A percentile compares a stretch with the other conserved stretches of the same genome.
These are phyloP conservation scores for Millerago galiae DNA, from an alignment of 805 yeast genomes.

Conservation along the genomic window DNA sequence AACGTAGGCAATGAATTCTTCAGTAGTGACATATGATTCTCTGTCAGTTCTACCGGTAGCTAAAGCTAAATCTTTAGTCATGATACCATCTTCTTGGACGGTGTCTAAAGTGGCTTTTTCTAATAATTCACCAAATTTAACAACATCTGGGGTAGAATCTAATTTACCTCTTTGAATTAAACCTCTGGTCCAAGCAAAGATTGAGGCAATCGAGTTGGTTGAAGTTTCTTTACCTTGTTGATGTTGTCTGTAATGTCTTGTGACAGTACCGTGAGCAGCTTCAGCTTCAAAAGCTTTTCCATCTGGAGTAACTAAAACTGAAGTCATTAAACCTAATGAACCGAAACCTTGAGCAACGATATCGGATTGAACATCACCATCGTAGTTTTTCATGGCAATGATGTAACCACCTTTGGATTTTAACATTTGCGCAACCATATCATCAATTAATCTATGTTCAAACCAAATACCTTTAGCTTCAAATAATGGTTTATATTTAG, in stretches of 20 bases:
- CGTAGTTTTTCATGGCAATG: constrained; percentile 95
- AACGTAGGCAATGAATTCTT: constrained; percentile 83
- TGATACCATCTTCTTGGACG: constrained; percentile 74
- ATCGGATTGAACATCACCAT: constrained; percentile 96
- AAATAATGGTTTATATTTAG: constrained; percentile 61
- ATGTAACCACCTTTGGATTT: constrained; percentile 93
- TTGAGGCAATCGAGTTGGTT: constrained; percentile 94
- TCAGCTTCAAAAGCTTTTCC: constrained; percentile 93
- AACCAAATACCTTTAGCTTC: constrained; percentile 86
- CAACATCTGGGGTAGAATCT: constrained; percentile 81
- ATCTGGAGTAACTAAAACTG: constrained; percentile 94
- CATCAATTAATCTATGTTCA: constrained; percentile 94
- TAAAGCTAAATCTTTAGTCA: constrained; percentile 95
- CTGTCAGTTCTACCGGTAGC: constrained; percentile 85
- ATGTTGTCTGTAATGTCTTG: constrained; percentile 93
- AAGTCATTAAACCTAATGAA: constrained; percentile 93
- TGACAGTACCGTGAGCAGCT: constrained; percentile 99
- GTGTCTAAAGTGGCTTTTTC: constrained; percentile 85
- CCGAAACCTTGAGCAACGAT: constrained; percentile 98
- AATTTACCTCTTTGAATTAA: constrained; percentile 85
- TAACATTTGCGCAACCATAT: constrained; percentile 98
- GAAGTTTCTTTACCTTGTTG: constrained; percentile 97
- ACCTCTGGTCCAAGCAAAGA: constrained; percentile 96
- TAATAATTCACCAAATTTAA: constrained; percentile 66
- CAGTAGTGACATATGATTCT: constrained; percentile 78